Evolutionary conservation across 2,329 filamentous ascomycete species (phyloP), one percentile per base, ranked within the genome.

Genomic region (Clonostachys rhizophaga): DNA sequence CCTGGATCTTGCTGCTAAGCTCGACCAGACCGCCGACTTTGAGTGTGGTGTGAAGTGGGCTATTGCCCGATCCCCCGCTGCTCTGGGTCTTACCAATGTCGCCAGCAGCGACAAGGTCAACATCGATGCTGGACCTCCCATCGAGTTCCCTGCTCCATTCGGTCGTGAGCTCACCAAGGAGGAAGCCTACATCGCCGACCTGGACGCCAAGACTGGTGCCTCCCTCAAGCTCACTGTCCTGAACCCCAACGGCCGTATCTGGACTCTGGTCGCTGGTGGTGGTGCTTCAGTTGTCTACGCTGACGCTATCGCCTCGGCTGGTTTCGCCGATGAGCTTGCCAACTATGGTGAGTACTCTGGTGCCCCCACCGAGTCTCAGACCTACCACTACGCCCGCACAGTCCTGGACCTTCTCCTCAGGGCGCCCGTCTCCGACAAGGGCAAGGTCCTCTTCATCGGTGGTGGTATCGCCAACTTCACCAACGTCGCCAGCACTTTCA

Each of bases 381-480:
- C 94, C 52, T 99, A 89, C 85, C 91, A 97, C 84, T 99, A 99
- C 75, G 91, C 94, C 64, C 88, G 89, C 64, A 99, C 94, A 33
- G 90, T 99, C 54, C 81, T 99, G 54, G 94, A 99, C 70, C 84
- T 99, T 55, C 95, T 99, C 89, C 87, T 99, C 59, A 89, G 94
- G 58, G 87, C 92, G 47, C 92, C 94, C 49, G 71, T 83, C 66
- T 79, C 83, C 70, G 81, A 89, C 52, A 86, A 96, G 64, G 94
- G 94, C 78, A 99, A 97, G 83, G 90, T 99, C 46, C 86, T 99
- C 56, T 99, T 99, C 83, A 97, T 99, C 58, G 94, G 94, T 71
- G 94, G 94, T 77, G 94, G 94, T 82, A 99, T 99, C 81, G 94
- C 94, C 81, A 99, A 99, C 87, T 99, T 99, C 79, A 99, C 94